phyloP scores from a whole-genome alignment of 176 grass and related monocot species.

The Alloteropsis semialata region DNA sequence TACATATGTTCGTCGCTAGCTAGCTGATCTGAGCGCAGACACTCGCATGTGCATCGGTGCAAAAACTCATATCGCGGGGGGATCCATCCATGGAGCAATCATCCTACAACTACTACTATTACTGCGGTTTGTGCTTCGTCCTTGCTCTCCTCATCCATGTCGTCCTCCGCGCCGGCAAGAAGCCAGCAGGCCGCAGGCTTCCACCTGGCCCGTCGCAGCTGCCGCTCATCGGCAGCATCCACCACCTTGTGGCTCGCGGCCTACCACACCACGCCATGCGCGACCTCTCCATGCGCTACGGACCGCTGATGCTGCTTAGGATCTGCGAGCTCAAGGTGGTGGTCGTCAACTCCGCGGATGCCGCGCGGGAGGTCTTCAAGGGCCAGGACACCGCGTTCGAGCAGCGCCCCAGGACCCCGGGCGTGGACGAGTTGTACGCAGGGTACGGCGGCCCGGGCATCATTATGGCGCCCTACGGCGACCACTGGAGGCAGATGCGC shows the following conservation, averaged over 20 bases:
- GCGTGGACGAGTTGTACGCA: too few relatives aligned
- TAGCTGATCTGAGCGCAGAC: too few relatives aligned
- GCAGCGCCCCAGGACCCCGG: neutral
- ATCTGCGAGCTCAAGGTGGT: conserved; percentile 12
- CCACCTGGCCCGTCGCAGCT: conserved; percentile 31
- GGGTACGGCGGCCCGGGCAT: too few relatives aligned
- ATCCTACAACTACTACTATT: too few relatives aligned
- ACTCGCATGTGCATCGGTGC: too few relatives aligned
- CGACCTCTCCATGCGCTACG: conserved; percentile 21
- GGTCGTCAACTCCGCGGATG: neutral
- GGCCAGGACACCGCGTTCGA: conserved; percentile 44
- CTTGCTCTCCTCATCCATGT: too few relatives aligned
- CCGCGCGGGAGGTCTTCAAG: conserved; percentile 57
- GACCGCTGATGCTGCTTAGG: conserved; percentile 51
- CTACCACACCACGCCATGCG: conserved; percentile 42
- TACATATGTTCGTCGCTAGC: too few relatives aligned
- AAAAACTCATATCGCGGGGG: too few relatives aligned
- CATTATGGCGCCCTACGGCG: conserved; percentile 28
- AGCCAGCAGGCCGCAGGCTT: too few relatives aligned
- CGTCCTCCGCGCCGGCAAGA: too few relatives aligned
- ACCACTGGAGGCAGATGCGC: conserved; percentile 43
- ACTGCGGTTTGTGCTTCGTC: too few relatives aligned
- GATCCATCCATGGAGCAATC: too few relatives aligned
- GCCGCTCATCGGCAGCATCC: conserved; percentile 8
- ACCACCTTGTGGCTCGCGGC: conserved; percentile 41